Base-by-base conservation (phyloP, 495 filamentous ascomycete species). In the Terfezia claveryi region DNA sequence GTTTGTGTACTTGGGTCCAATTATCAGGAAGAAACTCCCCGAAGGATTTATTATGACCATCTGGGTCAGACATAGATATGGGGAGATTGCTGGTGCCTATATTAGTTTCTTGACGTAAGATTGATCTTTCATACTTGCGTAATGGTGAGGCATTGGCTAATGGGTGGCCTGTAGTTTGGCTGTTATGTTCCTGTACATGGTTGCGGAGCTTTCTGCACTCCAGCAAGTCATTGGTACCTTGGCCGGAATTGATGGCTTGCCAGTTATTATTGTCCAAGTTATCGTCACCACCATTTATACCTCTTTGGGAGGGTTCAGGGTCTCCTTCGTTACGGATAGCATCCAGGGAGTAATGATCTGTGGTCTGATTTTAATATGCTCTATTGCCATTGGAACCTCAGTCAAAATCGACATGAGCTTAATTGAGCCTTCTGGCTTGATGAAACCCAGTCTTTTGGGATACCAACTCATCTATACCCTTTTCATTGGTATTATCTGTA, bases 381-480 rank as follows among this genome's bases (percentile, higher is more conserved):
- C 80, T 11, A 81, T 84, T 61, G 75, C 82, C 38, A 75, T 87
- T 51, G 82, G 82, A 23, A 79, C 77, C 23, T 74, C 82, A 58
- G 81, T 77, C 12, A 67, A 80, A 14, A 80, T 87, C 56, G 78
- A 86, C 63, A 74, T 68, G n/a, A 74, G 70, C 55, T 66, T 79
- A 37, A 76, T 87, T 59, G 74, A 69, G 5, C 66, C 74, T 3
- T 83, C 81, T 0, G 78, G 76, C 5, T 67, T 83, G 8, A 70
- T 76, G 8, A 67, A 81, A 20, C 57, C 76, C 14, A 80, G 64
- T 55, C 68, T 83, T 1, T 69, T 87, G 7, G 83, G 82, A 41
- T 87, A 83, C 77, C 82, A 87, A 61, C 72, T 87, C 14, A 70
- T 87, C 16, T 85, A 84, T 61, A 86, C 86, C 55, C 71, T 87